phyloP scores from a whole-genome alignment of 805 yeast species.

The Spathaspora arborariae region DNA sequence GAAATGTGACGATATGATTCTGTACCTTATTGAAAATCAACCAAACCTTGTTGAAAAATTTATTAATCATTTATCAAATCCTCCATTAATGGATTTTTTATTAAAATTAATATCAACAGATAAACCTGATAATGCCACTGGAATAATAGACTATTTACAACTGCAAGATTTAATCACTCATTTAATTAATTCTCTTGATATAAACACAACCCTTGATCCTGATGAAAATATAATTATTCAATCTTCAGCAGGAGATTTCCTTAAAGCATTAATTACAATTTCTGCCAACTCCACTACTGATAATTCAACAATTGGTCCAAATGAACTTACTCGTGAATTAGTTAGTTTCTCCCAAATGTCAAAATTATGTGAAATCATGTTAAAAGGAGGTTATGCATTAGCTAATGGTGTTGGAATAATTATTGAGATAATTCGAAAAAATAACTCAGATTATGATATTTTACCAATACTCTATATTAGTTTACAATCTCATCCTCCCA shows the following conservation, averaged over 20 bases:
- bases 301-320: conserved; percentile 44
- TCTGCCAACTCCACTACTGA: conserved; percentile 45
- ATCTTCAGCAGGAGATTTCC: conserved; percentile 42
- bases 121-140: conserved; percentile 45
- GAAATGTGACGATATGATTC: conserved; percentile 47
- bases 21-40: conserved; percentile 41
- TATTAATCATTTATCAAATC: conserved; percentile 41
- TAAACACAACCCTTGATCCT: conserved; percentile 3
- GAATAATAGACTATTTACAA: conserved; percentile 43
- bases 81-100: conserved; percentile 45
- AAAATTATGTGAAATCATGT: conserved; percentile 35
- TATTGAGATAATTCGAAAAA: conserved; percentile 43
- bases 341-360: conserved; percentile 36
- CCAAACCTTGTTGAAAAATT: conserved; percentile 38
- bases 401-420: conserved; percentile 49
- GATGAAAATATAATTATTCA: conserved; percentile 27
- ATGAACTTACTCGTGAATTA: conserved; percentile 42
- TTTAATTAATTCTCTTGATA: conserved; percentile 32
- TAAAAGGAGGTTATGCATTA: conserved; percentile 43
- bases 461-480: conserved; percentile 43
- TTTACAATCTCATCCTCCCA: conserved; percentile 44
- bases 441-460: conserved; percentile 44
- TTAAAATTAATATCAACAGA: conserved; percentile 43
- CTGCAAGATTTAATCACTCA: conserved; percentile 33
- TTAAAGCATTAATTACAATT: conserved; percentile 43